A percentile compares a stretch with the other conserved stretches of the same genome.
phyloP scores from a whole-genome alignment of 495 filamentous ascomycete species.

The Cercophora scortea region DNA sequence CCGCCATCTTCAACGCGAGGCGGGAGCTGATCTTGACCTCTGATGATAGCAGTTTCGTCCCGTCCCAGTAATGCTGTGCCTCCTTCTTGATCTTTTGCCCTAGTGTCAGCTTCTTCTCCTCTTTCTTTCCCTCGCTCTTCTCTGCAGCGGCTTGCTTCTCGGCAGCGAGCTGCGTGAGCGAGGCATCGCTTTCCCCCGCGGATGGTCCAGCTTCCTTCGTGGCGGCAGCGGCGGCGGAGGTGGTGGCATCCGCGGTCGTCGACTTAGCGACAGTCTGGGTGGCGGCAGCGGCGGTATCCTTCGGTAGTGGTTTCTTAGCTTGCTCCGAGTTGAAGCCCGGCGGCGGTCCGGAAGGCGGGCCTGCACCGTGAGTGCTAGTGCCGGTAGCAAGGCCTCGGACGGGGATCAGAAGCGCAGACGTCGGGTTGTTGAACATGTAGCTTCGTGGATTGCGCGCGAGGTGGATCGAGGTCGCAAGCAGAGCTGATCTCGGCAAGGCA shows the following conservation, averaged over 20 bases:
- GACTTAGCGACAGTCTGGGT: constrained; percentile 30
- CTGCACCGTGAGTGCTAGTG: constrained; percentile 40
- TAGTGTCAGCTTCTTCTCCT: constrained; percentile 71
- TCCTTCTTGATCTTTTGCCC: constrained; percentile 92
- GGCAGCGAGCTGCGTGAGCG: constrained; percentile 23
- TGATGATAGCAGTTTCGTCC: constrained; percentile 90
- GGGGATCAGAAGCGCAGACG: constrained; percentile 59
- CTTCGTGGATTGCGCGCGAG: constrained; percentile 50
- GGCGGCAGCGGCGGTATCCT: constrained; percentile 28
- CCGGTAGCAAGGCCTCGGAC: constrained; percentile 60
- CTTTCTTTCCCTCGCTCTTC: constrained; percentile 50
- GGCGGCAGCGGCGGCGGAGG: constrained; percentile 15
- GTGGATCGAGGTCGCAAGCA: constrained; percentile 39
- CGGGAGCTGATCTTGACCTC: constrained; percentile 89
- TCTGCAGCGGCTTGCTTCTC: constrained; percentile 24
- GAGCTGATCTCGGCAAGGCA: constrained; percentile 27
- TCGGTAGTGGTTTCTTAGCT: constrained; percentile 77
- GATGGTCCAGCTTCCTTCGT: constrained; percentile 12
- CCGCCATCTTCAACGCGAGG: constrained; percentile 93
- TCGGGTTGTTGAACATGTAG: constrained; percentile 53
- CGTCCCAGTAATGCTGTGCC: constrained; percentile 93
- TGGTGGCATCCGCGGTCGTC: constrained; percentile 14
- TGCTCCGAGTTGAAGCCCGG: constrained; percentile 89
- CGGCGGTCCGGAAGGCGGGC: constrained; percentile 59
- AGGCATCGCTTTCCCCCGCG: constrained; percentile 22